Evolutionary conservation across 2,329 filamentous ascomycete genomes (phyloP).

Genomic region (Ophiostoma sp.): DNA sequence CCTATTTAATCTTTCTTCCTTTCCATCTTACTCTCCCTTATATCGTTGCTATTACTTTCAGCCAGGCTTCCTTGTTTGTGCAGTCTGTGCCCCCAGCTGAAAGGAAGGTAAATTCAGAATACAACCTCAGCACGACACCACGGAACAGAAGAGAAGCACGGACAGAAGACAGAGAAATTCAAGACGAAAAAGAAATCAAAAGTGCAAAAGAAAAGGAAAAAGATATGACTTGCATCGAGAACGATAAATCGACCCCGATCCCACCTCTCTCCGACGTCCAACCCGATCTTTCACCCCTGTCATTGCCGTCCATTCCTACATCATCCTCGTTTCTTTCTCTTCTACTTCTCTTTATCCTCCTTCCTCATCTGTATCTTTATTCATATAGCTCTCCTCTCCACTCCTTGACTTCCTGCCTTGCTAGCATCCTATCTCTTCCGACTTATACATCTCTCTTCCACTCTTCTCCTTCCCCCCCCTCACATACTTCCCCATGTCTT

Average conservation of each 20-base stretch:
- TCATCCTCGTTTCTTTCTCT: neutral
- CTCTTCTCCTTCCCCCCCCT: neutral
- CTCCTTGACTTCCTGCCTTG: neutral
- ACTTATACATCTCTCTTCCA: neutral
- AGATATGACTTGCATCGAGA: neutral
- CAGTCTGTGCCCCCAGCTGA: slow-evolving; percentile 7
- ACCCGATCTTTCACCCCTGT: neutral
- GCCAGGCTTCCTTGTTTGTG: neutral
- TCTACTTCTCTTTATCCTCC: neutral
- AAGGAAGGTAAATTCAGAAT: neutral
- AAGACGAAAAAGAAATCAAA: neutral
- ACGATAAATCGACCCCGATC: slow-evolving; percentile 7
- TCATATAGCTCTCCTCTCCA: neutral
- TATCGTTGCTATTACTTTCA: neutral
- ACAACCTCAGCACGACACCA: neutral
- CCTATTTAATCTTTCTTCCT: neutral
- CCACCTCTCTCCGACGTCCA: neutral
- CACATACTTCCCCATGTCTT: slow-evolving; percentile 7
- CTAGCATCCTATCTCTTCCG: neutral
- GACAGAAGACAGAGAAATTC: neutral
- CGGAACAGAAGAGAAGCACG: neutral
- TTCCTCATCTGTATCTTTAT: neutral
- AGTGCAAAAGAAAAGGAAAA: neutral
- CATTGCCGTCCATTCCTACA: neutral
- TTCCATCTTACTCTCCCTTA: neutral